Conservation (phyloP, 75 land plant genomes). For the Cryptomeria japonica region DNA sequence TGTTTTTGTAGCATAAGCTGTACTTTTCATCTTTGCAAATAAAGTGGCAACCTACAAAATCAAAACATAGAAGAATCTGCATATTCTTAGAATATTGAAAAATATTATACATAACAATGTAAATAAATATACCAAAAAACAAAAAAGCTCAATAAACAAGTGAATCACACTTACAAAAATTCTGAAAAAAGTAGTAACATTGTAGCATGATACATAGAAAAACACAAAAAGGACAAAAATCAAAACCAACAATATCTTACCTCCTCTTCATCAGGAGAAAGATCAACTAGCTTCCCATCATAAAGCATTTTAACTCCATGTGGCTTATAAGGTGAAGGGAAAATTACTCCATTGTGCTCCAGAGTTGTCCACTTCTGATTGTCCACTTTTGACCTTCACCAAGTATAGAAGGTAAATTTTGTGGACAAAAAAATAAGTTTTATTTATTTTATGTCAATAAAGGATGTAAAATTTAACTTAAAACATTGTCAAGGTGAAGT, state of each 20-base stretch:
- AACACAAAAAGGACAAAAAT: not conserved
- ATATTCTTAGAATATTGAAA: not conserved
- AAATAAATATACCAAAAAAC: not conserved
- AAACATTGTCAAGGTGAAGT: not conserved
- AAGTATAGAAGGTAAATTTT: constrained; percentile 54
- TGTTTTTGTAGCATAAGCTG: constrained; percentile 76
- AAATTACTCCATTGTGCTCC: constrained; percentile 91
- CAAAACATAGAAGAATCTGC: not conserved
- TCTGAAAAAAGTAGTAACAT: not conserved
- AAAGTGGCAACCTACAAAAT: constrained; percentile 87
- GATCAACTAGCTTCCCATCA: constrained; percentile 75
- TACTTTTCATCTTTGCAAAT: constrained; percentile 95
- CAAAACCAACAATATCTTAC: constrained; percentile 16
- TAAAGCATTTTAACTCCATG: constrained; percentile 95
- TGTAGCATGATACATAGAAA: not conserved
- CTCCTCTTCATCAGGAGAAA: constrained; percentile 95
- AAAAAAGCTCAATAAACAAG: not conserved
- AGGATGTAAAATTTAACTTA: not conserved
- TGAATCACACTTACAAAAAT: not conserved
- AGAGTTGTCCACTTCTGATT: constrained; percentile 94
- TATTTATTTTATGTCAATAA: not conserved
- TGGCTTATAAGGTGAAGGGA: constrained; percentile 90
- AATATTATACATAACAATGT: not conserved
- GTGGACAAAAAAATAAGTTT: not conserved
- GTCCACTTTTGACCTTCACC: constrained; percentile 89